Conservation (phyloP, 2,329 filamentous ascomycete genomes). For the Thielaviopsis cerberus region DNA sequence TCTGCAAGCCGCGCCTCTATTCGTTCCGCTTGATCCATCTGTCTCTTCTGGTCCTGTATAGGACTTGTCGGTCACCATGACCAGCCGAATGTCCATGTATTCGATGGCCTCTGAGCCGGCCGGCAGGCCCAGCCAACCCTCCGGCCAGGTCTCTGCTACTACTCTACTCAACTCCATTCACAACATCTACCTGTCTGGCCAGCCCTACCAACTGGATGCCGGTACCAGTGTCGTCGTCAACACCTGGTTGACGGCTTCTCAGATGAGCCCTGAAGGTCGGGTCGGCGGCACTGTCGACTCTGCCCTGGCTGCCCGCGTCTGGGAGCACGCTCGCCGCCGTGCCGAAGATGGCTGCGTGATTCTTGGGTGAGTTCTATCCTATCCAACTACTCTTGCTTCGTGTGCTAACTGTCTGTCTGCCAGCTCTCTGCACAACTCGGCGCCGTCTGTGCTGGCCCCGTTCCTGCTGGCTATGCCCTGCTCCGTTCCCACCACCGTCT, state of each 20-base stretch:
- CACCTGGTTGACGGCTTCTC: constrained; percentile 74
- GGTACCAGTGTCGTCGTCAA: constrained; percentile 87
- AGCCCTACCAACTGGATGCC: constrained; percentile 74
- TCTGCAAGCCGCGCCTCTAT: not conserved
- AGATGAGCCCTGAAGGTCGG: constrained; percentile 47
- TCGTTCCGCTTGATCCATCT: not conserved
- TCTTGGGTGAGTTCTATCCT: constrained; percentile 51
- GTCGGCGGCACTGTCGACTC: constrained; percentile 64
- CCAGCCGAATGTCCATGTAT: constrained; percentile 50
- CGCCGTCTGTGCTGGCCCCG: constrained; percentile 65
- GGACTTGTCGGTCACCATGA: constrained; percentile 24
- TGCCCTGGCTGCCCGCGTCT: constrained; percentile 61
- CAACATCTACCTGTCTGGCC: constrained; percentile 63
- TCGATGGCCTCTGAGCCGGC: constrained; percentile 46
- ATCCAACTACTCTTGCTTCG: not conserved
- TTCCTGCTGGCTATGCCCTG: constrained; percentile 70
- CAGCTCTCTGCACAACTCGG: constrained; percentile 74
- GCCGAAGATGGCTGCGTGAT: constrained; percentile 92
- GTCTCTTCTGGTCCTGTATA: not conserved
- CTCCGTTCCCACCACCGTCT: constrained; percentile 54
- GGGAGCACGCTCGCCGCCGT: constrained; percentile 87
- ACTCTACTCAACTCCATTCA: constrained; percentile 84
- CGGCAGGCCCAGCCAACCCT: constrained; percentile 30
- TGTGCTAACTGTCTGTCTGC: not conserved
- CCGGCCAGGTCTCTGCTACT: constrained; percentile 71